Evolutionary conservation across 257 asterid genomes (phyloP).

Genomic region (Solanum pimpinellifolium): DNA sequence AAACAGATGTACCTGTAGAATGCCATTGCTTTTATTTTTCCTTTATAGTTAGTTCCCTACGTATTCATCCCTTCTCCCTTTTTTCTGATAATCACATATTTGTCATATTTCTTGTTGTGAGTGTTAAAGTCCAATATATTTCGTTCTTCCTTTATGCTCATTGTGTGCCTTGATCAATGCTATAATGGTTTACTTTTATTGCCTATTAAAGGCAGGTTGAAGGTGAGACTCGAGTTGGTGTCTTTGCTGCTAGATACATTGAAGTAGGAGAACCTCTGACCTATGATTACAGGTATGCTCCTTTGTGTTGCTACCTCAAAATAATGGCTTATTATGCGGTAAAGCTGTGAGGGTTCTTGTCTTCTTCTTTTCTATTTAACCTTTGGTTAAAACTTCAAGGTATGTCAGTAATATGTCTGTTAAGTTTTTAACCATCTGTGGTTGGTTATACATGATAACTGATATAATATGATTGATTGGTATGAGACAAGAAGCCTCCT

Average conservation of each 20-base stretch:
- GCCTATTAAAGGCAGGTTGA: constrained; percentile 66
- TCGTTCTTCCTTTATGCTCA: neutral
- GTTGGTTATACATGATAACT: neutral
- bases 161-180: neutral
- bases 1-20: neutral
- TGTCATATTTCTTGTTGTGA: neutral
- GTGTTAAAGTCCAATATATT: neutral
- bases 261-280: constrained; percentile 80
- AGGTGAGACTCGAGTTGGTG: constrained; percentile 82
- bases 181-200: constrained; percentile 4
- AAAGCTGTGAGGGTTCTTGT: neutral
- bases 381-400: neutral
- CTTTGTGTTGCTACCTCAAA: neutral
- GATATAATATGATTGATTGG: neutral
- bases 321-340: neutral
- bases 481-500: neutral
- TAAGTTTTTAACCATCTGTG: neutral
- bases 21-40: neutral
- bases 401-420: neutral
- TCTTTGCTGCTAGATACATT: constrained; percentile 68
- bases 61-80: neutral
- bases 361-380: neutral
- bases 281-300: constrained; percentile 74
- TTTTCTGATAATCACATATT: neutral
- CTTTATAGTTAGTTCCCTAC: neutral